phyloP scores from a whole-genome alignment of 2,329 filamentous ascomycete species.

The Tolypocladium tropicale region DNA sequence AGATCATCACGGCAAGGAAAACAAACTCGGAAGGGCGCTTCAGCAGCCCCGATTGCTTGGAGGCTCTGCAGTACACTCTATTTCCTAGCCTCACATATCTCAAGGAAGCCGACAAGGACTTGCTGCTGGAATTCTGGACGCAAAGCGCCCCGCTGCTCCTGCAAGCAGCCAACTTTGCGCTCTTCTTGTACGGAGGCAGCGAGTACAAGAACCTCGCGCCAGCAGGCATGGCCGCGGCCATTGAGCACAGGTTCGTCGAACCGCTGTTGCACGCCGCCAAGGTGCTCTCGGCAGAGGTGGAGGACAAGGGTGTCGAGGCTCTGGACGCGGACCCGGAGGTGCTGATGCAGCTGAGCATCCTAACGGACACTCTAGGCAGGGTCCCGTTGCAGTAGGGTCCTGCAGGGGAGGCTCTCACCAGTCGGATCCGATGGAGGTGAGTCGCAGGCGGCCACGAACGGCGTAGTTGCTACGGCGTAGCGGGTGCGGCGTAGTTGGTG shows the following conservation, averaged over 20 bases:
- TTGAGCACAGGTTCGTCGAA: slow-evolving; percentile 47
- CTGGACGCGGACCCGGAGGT: slow-evolving; percentile 17
- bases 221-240: slow-evolving; percentile 43
- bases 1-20: slow-evolving; percentile 38
- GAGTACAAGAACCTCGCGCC: slow-evolving; percentile 40
- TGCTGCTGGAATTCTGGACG: slow-evolving; percentile 40
- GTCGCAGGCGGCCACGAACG: background rate
- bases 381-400: slow-evolving; percentile 25
- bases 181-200: slow-evolving; percentile 40
- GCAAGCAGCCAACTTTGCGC: slow-evolving; percentile 50
- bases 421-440: background rate
- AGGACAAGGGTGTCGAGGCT: slow-evolving; percentile 20
- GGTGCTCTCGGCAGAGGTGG: slow-evolving; percentile 19
- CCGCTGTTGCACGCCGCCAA: slow-evolving; percentile 38
- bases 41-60: slow-evolving; percentile 42
- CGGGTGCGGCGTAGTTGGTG: too few relatives aligned
- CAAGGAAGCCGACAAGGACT: slow-evolving; percentile 27
- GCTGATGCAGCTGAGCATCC: slow-evolving; percentile 28
- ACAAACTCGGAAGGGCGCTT: slow-evolving; percentile 29
- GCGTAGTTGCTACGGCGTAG: background rate
- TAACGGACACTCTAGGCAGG: slow-evolving; percentile 31
- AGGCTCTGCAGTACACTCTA: slow-evolving; percentile 49
- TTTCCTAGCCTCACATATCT: slow-evolving; percentile 47
- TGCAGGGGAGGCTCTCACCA: background rate
- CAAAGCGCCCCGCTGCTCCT: slow-evolving; percentile 45